Evolutionary conservation across 179 eudicot species (phyloP), one percentile per base, ranked within the genome.

Genomic region (Camellia oleifera): DNA sequence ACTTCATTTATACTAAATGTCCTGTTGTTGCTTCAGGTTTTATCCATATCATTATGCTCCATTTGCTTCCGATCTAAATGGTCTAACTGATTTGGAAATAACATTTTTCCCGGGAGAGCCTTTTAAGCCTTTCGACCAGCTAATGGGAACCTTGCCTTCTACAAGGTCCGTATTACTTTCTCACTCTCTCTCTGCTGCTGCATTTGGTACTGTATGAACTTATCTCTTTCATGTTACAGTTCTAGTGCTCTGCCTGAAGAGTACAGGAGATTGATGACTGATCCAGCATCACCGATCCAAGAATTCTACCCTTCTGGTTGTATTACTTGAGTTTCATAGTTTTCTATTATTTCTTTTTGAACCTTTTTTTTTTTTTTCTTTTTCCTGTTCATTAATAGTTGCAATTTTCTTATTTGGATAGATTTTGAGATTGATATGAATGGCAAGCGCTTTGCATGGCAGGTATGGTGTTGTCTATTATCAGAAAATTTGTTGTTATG

Each of bases 21-120:
- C 5, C 13, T 45, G 1, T 74, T 46, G 60, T 80, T 70, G 69
- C 73, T 71, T 54, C 88, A 95, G 99, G 99, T 97, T 88, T 79
- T 97, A 97, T 77, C 99, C 99, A 40, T 94, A 94, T 84, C 99
- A 97, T 88, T 97, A 97, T 91, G 98, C 99, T 79, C 99, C 99
- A 61, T 97, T 97, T 85, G 99, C 99, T 70, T 94, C 98, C 81
- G 99, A 97, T 84, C 87, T 97, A 65, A 94, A 94, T 85, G 97
- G 89, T 79, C 83, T 97, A 75, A 86, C 87, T 76, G 99, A 97
- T 76, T 82, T 97, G 79, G 98, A 97, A 76, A 97, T 97, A 72
- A 92, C 94, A 15, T 97, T 97, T 90, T 92, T 94, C 88, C 74
- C 84, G 79, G 99, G 99, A 78, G 92, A 92, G 90, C 98, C 99